Evolutionary conservation across 345 rosid genomes (phyloP).

Genomic region (thale cress (Arabidopsis thaliana)): DNA sequence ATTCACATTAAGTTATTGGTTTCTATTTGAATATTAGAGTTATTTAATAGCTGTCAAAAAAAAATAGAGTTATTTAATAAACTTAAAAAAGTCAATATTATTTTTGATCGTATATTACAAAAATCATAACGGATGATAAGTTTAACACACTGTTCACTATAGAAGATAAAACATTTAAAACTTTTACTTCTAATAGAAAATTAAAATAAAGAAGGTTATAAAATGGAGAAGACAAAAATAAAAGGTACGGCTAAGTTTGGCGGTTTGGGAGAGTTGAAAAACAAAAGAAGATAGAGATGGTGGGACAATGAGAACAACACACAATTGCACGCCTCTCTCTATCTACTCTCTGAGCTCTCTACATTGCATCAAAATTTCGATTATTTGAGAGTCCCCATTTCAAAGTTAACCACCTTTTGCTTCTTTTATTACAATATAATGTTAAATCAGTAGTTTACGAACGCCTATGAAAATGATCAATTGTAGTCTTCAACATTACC

Average conservation of each 20-base stretch:
- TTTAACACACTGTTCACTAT: constrained; percentile 1
- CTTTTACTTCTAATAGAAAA: neutral
- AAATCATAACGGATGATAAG: constrained; percentile 5
- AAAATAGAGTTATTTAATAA: neutral
- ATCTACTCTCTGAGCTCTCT: neutral
- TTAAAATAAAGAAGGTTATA: neutral
- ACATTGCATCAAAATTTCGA: constrained; percentile 22
- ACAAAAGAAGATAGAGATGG: constrained; percentile 21
- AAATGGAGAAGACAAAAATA: neutral
- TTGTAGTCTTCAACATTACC: neutral
- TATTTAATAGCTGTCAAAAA: too few relatives aligned
- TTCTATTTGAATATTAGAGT: too few relatives aligned
- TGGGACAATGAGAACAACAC: constrained; percentile 32
- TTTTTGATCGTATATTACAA: too few relatives aligned
- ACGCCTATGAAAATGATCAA: neutral
- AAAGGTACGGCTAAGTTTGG: constrained; percentile 44
- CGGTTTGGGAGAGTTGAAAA: constrained; percentile 44
- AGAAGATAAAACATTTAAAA: neutral
- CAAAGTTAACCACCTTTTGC: neutral
- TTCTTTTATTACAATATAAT: neutral
- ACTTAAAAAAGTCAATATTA: neutral
- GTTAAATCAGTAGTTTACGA: neutral
- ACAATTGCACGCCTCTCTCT: constrained; percentile 40
- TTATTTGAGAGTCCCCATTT: constrained; percentile 11
- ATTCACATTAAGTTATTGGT: too few relatives aligned